Evolutionary conservation across 345 rosid species (phyloP), one percentile per base, ranked within the genome.

Genomic region (Eucalyptus cloeziana): DNA sequence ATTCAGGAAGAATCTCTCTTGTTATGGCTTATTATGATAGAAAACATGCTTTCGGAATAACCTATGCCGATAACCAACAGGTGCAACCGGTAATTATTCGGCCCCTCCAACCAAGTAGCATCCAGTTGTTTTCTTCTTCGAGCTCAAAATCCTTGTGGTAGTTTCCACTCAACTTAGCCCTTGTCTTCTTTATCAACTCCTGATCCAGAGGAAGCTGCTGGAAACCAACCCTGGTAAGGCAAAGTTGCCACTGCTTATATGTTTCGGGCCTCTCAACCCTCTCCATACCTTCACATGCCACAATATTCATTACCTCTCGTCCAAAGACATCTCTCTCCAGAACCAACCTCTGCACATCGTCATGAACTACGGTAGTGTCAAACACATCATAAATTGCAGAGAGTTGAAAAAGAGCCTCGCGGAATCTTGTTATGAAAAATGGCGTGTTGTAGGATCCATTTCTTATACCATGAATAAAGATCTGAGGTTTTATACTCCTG

Each of bases 401-500:
- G 91, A 90, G 94, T 67, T 96, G 96, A 92, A 95, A 94, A 80
- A 96, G 90, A 71, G 99, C 97, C 94, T 97, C 99, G 87, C 93
- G 94, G 90, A 97, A 97, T 90, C 99, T 87, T 76, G 98, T 95
- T 85, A 94, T 86, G 62, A 97, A 97, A 91, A 96, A 96, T 5
- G 99, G 99, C 17, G 96, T 90, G 86, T 94, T 96, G 92, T 94
- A 96, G 58, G 97, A 91, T 51, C 99, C 99, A 85, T 94, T 97
- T 0, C 88, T 8, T 30, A 93, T 80, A 24, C 90, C 22, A 88
- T 93, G 94, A 45, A 96, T 91, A 89, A 96, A 95, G 64, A 97
- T 91, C 86, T 94, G 81, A 0, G 98, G 99, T 19, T 95, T 96
- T 87, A 95, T 94, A 88, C 92, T 93, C 92, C 96, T 89, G 67